Evolutionary conservation across 768 basidiomycete species (phyloP), one percentile per base, ranked within the genome.

Genomic region (Mrakia gelida): DNA sequence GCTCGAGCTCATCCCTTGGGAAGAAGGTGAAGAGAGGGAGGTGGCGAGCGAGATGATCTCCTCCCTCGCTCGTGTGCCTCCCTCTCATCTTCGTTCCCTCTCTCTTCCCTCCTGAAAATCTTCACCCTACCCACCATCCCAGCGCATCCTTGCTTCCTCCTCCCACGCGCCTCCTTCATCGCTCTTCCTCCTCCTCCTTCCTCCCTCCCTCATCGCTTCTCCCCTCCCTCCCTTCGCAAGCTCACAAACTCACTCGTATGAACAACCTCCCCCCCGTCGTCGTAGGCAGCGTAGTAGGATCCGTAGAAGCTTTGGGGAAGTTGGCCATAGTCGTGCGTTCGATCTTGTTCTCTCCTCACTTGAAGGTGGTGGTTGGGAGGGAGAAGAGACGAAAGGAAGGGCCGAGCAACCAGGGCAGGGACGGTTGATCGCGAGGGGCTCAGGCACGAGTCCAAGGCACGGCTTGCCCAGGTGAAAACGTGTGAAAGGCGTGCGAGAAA

Each of bases 201-300:
- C 34, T 23, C 34, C 21, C 38, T 28, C n/a, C 7, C 62, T 16
- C 38, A 15, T 38, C 32, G 21, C 34, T 34, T 15, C 65, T 30
- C 21, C 21, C 38, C 9, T 2, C 65, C 16, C 63, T 3, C 30
- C 28, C 63, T 32, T 32, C 28, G 28, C 63, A 6, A 18, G 26
- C 28, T 28, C 28, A 18, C 28, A 9, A 32, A 34, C 32, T 26
- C 34, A 68, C 65, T 34, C 65, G 4, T 11, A 68, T 41, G 10
- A 38, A 68, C 38, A 68, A 16, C 65, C 65, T 38, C 65, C 65
- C 65, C 6, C 34, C 34, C 21, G 32, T 23, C 65, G 65, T 68
- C 65, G 65, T 68, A 21, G 65, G 65, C 11, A 73, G 30, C 45
- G 71, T 52, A 23, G 71, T 30, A 13, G 71, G 71, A 23, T 70